Base-by-base conservation (phyloP, 116 monocot genomes). In the Cymodocea nodosa region DNA sequence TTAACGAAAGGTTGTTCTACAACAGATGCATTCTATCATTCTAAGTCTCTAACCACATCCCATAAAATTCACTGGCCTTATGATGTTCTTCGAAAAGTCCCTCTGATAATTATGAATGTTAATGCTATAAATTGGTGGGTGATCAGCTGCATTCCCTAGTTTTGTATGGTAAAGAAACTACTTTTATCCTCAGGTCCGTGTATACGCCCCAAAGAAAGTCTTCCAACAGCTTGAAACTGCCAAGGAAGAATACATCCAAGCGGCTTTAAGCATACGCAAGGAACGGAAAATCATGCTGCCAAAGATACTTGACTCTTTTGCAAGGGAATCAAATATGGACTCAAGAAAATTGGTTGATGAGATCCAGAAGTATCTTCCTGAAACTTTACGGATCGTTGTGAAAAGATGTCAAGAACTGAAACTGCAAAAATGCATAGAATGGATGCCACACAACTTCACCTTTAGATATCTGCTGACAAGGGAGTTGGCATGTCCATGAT, bases 281-380 rank as follows among this genome's bases (percentile, higher is more conserved):
- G 89, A 92, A 70, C 80, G 89, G 79, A 98, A 84, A 67, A 78
- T 98, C 51, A 80, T 91, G 50, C 79, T 98, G 24, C 98, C 98
- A 6, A 98, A 89, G 78, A 23, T 92, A 6, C 52, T 98, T 0
- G 98, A 98, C 14, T 70, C 82, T 50, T 98, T 86, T 51, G 81
- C 86, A 0, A 92, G 84, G 36, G 89, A 92, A 51, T 57, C 70
- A 11, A 75, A 64, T 67, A 22, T 92, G 64, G 82, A 66, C 54
- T 55, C 70, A 37, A 78, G 70, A 30, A 75, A 73, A 25, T 20
- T 89, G 36, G 62, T 89, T 10, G 82, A 82, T 50, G 73, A 84
- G 76, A 86, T 98, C 60, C 82, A 80, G 51, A 60, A 65, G 4
- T 81, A 78, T 69, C 80, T 92, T 10, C 98, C 98, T 0, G 84